A percentile compares a stretch with the other conserved stretches of the same genome.
Evolutionary conservation across 1,139 yeast genomes (phyloP).

Genomic region (Zygosaccharomyces pseudobailii): DNA sequence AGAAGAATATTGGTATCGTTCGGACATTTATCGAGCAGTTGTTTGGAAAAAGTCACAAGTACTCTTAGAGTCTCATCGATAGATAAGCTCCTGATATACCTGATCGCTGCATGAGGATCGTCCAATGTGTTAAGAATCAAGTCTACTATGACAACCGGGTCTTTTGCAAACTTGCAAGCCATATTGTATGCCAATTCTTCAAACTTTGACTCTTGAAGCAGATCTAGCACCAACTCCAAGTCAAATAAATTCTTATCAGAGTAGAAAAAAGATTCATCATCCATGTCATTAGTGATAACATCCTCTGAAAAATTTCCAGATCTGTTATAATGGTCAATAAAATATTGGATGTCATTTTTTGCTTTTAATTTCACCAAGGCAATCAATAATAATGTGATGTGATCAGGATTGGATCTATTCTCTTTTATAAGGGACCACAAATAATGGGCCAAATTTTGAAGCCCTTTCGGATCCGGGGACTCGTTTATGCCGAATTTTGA

Average conservation of each 20-base stretch:
- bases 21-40: constrained; percentile 63
- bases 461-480: constrained; percentile 38
- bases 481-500: constrained; percentile 80
- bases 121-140: constrained; percentile 65
- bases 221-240: constrained; percentile 60
- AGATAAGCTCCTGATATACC: constrained; percentile 62
- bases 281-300: constrained; percentile 28
- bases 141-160: constrained; percentile 72
- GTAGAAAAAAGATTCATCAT: constrained; percentile 32
- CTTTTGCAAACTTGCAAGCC: constrained; percentile 61
- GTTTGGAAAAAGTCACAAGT: constrained; percentile 60
- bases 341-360: constrained; percentile 52
- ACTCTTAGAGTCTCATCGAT: constrained; percentile 78
- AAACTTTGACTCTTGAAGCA: constrained; percentile 77
- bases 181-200: constrained; percentile 63
- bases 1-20: constrained; percentile 76
- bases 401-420: constrained; percentile 62
- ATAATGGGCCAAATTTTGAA: constrained; percentile 53
- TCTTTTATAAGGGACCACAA: constrained; percentile 54
- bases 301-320: constrained; percentile 38
- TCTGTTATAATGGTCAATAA: constrained; percentile 46
- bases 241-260: constrained; percentile 45
- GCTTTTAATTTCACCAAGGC: constrained; percentile 77
- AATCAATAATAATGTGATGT: constrained; percentile 73
- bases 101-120: constrained; percentile 58